These are phyloP conservation scores for Mycosarcoma mackinlayi DNA, from an alignment of 1,284 basidiomycete species.

Conservation along the genomic window DNA sequence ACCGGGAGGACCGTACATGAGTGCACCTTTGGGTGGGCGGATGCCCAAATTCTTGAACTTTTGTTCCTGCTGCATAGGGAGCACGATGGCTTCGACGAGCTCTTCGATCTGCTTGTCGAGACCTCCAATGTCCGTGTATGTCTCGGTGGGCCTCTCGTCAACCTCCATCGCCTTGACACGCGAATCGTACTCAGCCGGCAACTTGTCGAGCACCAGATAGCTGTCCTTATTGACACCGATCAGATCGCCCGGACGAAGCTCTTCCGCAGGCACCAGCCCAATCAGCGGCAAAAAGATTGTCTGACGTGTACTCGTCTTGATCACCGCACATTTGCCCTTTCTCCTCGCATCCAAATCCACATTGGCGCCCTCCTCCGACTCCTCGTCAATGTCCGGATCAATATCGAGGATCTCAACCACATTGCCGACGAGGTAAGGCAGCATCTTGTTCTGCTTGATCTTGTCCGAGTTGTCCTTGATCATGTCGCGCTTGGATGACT, in stretches of 20 bases:
- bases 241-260: constrained; percentile 89
- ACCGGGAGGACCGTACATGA: constrained; percentile 85
- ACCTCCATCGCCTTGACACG: constrained; percentile 93
- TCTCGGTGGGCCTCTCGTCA: constrained; percentile 81
- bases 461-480: constrained; percentile 98
- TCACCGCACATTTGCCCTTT: constrained; percentile 96
- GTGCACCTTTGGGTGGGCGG: constrained; percentile 79
- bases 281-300: constrained; percentile 98
- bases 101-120: constrained; percentile 85
- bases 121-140: constrained; percentile 82
- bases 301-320: constrained; percentile 94
- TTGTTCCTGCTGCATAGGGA: constrained; percentile 83
- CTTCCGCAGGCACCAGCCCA: constrained; percentile 90
- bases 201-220: constrained; percentile 93
- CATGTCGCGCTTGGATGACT: constrained; percentile 95
- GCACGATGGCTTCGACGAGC: constrained; percentile 81
- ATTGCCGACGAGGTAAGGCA: constrained; percentile 97
- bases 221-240: constrained; percentile 99
- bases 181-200: constrained; percentile 81
- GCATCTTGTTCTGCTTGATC: constrained; percentile 99
- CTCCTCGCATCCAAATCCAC: constrained; percentile 92
- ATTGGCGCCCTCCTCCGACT: constrained; percentile 83
- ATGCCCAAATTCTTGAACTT: constrained; percentile 85
- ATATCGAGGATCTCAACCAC: constrained; percentile 87
- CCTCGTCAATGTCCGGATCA: constrained; percentile 85